Conservation (phyloP, 2,329 filamentous ascomycete genomes). For the Mycosphaerella arachidis region DNA sequence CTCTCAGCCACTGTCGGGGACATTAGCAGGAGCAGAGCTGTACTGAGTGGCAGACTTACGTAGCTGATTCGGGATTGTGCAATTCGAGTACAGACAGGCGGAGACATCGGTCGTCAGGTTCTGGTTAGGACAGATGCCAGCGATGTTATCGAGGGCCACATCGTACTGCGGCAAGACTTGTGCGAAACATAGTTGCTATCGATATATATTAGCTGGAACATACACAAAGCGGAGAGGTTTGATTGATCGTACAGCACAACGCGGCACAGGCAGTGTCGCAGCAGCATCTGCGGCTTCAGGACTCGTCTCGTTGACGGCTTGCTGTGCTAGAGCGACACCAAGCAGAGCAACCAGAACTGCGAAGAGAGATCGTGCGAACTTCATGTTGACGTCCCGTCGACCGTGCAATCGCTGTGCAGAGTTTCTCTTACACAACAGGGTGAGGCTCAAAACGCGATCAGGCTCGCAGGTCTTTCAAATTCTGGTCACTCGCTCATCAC, state of each 20-base stretch:
- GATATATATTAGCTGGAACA: background rate
- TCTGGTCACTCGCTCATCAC: background rate
- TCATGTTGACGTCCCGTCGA: constrained; percentile 2
- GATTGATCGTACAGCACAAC: background rate
- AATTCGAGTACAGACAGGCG: constrained; percentile 17
- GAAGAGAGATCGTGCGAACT: background rate
- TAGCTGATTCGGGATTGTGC: constrained; percentile 18
- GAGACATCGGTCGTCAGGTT: constrained; percentile 18
- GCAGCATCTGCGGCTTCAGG: background rate
- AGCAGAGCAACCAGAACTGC: background rate
- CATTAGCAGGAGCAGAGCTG: background rate
- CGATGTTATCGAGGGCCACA: constrained; percentile 10
- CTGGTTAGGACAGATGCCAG: constrained; percentile 17
- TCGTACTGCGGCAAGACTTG: constrained; percentile 16
- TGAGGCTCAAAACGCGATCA: background rate
- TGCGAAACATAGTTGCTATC: constrained; percentile 17
- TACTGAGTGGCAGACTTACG: background rate
- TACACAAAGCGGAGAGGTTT: background rate
- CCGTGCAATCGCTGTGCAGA: background rate
- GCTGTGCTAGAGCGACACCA: background rate
- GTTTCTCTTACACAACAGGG: background rate
- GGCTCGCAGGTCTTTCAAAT: background rate
- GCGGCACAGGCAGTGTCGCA: constrained; percentile 1
- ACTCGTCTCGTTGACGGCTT: background rate
- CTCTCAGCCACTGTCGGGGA: constrained; percentile 12